phyloP scores from a whole-genome alignment of 108 stramenopile genomes.

The Pseudonitzschia pungens region DNA sequence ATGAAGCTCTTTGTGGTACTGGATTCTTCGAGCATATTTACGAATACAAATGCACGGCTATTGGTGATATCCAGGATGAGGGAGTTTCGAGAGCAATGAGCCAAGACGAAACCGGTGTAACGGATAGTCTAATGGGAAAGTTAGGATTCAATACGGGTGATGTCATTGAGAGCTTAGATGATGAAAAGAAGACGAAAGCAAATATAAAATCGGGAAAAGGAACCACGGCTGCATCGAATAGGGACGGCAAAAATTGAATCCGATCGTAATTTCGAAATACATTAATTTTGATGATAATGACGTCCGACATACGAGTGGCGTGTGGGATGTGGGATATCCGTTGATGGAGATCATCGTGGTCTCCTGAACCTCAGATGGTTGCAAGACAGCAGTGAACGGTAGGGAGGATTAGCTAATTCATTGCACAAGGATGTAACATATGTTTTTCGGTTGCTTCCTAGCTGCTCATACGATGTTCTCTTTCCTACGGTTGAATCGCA shows the following conservation, averaged over 20 bases:
- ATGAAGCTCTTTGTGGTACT: slow-evolving; percentile 69
- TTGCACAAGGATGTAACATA: background rate
- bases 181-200: background rate
- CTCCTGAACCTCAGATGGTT: too few species aligned
- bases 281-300: too few species aligned
- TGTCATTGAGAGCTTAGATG: background rate
- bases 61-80: slow-evolving; percentile 71
- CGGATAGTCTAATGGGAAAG: slow-evolving; percentile 23
- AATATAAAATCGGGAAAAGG: background rate
- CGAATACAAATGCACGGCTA: slow-evolving; percentile 68
- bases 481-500: too few species aligned
- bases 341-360: too few species aligned
- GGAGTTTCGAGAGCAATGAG: slow-evolving; percentile 41
- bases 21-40: slow-evolving; percentile 72
- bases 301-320: too few species aligned
- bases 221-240: background rate
- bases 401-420: background rate
- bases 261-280: too few species aligned
- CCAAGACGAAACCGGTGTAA: slow-evolving; percentile 9
- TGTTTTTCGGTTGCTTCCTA: too few species aligned
- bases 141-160: slow-evolving; percentile 16
- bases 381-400: too few species aligned
- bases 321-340: too few species aligned
- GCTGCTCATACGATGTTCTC: too few species aligned
- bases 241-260: background rate